Evolutionary conservation across 352 stramenopile species (phyloP).

Genomic region (Globisporangium okanoganense): DNA sequence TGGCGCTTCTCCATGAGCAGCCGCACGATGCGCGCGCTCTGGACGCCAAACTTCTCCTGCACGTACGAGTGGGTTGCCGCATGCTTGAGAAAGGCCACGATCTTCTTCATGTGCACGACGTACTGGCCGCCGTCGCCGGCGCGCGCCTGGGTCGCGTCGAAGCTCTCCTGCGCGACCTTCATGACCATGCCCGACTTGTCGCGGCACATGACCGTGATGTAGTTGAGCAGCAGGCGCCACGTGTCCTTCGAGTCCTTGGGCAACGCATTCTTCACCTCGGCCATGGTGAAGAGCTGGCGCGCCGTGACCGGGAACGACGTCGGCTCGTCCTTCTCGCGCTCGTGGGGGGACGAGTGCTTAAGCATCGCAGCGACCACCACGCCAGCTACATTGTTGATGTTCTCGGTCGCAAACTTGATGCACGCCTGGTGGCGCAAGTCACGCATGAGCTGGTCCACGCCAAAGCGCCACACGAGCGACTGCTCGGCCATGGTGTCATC

Average conservation of each 20-base stretch:
- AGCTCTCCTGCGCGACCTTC: conserved; percentile 69
- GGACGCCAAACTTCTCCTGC: conserved; percentile 74
- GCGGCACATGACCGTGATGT: conserved; percentile 87
- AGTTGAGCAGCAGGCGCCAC: conserved; percentile 84
- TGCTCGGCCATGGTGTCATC: conserved; percentile 46
- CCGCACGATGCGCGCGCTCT: conserved; percentile 80
- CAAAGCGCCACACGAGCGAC: conserved; percentile 77
- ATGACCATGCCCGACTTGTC: conserved; percentile 88
- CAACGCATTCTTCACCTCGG: conserved; percentile 64
- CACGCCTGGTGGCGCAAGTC: conserved; percentile 77
- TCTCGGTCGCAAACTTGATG: conserved; percentile 79
- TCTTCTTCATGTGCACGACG: conserved; percentile 89
- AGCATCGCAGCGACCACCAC: conserved; percentile 82
- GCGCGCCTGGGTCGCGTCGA: conserved; percentile 54
- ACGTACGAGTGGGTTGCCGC: conserved; percentile 80
- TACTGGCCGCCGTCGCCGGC: conserved; percentile 82
- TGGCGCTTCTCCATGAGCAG: conserved; percentile 85
- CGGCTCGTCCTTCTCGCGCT: conserved; percentile 77
- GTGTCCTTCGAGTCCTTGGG: conserved; percentile 76
- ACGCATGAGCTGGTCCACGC: conserved; percentile 73
- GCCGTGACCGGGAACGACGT: conserved; percentile 76
- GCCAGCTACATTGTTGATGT: conserved; percentile 80
- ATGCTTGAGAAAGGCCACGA: conserved; percentile 72
- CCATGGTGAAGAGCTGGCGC: conserved; percentile 69
- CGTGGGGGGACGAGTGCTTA: conserved; percentile 69